Conservation (phyloP, 192 early-diverging fungal species). For the Radiomyces spectabilis region DNA sequence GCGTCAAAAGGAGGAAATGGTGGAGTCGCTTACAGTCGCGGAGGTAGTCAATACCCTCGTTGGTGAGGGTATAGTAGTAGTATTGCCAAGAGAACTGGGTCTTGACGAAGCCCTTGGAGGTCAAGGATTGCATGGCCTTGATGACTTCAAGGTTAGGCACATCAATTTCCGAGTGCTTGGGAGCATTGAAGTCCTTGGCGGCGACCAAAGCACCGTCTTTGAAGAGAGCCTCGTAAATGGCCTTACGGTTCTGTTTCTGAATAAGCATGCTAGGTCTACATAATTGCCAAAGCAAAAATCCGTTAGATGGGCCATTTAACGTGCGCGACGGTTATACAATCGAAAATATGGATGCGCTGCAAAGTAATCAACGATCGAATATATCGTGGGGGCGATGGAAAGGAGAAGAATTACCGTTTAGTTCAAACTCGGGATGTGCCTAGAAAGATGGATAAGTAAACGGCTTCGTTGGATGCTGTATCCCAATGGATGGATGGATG, state of each 20-base stretch:
- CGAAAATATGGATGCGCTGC: no score
- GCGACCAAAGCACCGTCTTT: conserved; percentile 98
- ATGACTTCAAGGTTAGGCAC: conserved; percentile 99
- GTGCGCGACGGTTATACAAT: no score
- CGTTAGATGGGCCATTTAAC: no score
- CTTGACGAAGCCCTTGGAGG: conserved; percentile 90
- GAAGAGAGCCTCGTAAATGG: conserved; percentile 92
- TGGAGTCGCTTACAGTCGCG: conserved; percentile 55
- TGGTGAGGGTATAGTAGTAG: conserved; percentile 99
- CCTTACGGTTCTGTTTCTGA: conserved; percentile 93
- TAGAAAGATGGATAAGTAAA: no score
- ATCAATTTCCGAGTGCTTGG: conserved; percentile 93
- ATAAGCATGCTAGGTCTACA: conserved; percentile 98
- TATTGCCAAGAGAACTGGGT: conserved; percentile 99
- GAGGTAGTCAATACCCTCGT: conserved; percentile 96
- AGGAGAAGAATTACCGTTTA: no score
- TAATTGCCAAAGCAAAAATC: no score
- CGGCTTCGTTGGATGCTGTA: no score
- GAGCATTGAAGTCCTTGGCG: conserved; percentile 97
- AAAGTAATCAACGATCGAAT: no score
- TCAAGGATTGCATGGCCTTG: conserved; percentile 96
- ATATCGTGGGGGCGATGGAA: no score
- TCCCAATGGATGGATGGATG: no score
- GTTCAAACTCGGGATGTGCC: no score
- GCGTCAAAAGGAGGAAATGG: not conserved